A percentile compares a stretch with the other conserved stretches of the same genome.
Conservation (phyloP, 352 stramenopile species). For the Phytophthora europaea region DNA sequence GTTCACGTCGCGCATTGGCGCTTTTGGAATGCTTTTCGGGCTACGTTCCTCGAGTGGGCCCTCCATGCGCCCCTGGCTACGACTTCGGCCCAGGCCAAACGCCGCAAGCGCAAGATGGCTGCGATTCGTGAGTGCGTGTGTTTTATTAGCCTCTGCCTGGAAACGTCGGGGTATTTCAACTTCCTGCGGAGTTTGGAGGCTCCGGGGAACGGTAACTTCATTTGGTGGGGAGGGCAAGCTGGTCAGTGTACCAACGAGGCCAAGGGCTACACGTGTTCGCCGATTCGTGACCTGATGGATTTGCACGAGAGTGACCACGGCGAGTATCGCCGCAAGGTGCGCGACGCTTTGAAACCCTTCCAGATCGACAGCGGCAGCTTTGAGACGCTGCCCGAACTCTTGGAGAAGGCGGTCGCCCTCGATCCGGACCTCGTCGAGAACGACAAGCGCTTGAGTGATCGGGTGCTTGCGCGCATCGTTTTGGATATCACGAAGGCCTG, state of each 20-base stretch:
- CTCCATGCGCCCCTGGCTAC: background rate
- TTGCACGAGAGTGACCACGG: background rate
- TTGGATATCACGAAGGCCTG: no score
- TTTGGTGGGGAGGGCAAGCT: background rate
- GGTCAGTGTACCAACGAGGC: no score
- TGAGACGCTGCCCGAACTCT: no score
- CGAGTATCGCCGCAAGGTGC: background rate
- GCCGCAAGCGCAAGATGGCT: background rate
- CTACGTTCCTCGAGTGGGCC: background rate
- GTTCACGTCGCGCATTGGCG: background rate
- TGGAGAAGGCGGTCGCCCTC: no score
- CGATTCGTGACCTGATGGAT: background rate
- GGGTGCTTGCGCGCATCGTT: no score
- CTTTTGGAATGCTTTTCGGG: background rate
- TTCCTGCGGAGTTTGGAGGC: background rate
- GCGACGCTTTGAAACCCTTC: background rate
- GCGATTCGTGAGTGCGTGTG: background rate
- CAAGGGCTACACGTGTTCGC: background rate
- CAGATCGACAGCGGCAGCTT: no score
- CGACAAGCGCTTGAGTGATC: no score
- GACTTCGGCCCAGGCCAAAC: no score
- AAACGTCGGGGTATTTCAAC: background rate
- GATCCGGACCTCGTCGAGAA: no score
- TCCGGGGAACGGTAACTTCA: background rate
- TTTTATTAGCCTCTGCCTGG: background rate